Conservation (phyloP, 2,329 filamentous ascomycete species). For the Coniochaeta sp. region DNA sequence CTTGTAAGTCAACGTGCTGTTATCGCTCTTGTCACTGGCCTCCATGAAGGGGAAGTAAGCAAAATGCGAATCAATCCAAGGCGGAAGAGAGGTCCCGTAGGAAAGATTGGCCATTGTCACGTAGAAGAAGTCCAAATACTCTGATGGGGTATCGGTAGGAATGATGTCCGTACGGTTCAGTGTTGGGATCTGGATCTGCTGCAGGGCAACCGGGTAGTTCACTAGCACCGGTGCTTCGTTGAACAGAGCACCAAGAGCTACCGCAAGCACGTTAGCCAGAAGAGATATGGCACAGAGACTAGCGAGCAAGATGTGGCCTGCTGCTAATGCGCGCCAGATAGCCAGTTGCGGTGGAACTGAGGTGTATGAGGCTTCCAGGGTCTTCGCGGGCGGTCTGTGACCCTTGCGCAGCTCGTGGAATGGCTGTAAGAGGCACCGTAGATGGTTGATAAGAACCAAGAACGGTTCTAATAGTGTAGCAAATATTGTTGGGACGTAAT, state of each 20-base stretch:
- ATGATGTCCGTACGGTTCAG: slow-evolving; percentile 3
- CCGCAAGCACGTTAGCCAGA: slow-evolving; percentile 43
- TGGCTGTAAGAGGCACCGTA: slow-evolving; percentile 46
- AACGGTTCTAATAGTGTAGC: slow-evolving; percentile 50
- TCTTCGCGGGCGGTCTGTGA: slow-evolving; percentile 20
- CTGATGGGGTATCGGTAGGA: background rate
- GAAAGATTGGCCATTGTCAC: slow-evolving; percentile 37
- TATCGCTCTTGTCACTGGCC: background rate
- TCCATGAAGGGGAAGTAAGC: slow-evolving; percentile 40
- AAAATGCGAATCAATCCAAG: slow-evolving; percentile 38
- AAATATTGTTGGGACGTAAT: slow-evolving; percentile 46
- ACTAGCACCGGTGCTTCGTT: slow-evolving; percentile 21
- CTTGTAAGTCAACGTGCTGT: background rate
- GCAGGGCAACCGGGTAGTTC: slow-evolving; percentile 6
- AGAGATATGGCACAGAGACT: slow-evolving; percentile 40
- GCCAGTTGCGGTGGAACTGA: slow-evolving; percentile 48
- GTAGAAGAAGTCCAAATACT: slow-evolving; percentile 19
- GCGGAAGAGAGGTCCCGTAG: slow-evolving; percentile 31
- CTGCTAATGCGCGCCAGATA: slow-evolving; percentile 33
- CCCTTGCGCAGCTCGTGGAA: slow-evolving; percentile 40
- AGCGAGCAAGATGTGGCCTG: slow-evolving; percentile 36
- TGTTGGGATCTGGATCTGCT: slow-evolving; percentile 4
- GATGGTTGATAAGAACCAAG: slow-evolving; percentile 46
- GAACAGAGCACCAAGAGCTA: slow-evolving; percentile 44
- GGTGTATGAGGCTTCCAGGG: slow-evolving; percentile 39